These are phyloP conservation scores for Sarocladiaceae sp. DNA, from an alignment of 2,329 filamentous ascomycete species.

Conservation along the genomic window DNA sequence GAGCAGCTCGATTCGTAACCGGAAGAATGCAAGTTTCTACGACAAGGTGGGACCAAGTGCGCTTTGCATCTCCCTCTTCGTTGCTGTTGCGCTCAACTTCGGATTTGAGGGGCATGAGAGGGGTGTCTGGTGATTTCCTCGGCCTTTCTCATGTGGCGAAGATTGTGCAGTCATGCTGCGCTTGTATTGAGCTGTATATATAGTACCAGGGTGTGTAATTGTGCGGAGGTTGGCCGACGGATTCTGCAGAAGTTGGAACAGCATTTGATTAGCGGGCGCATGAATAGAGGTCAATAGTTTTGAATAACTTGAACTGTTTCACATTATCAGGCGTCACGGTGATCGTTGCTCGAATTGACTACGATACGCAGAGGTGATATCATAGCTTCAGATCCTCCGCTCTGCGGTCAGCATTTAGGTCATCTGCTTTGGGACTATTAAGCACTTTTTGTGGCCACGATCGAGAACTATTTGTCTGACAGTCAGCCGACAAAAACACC, in stretches of 20 bases:
- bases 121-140: slow-evolving; percentile 40
- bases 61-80: slow-evolving; percentile 69
- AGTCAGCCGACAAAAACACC: too few relatives aligned
- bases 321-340: background rate
- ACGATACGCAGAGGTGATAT: too few relatives aligned
- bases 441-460: too few relatives aligned
- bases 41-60: slow-evolving; percentile 81
- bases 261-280: background rate
- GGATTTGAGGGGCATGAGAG: slow-evolving; percentile 66
- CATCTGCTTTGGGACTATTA: too few relatives aligned
- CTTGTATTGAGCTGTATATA: background rate
- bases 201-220: background rate
- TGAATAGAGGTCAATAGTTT: background rate
- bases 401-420: too few relatives aligned
- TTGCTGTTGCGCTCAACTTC: slow-evolving; percentile 76
- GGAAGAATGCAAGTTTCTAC: slow-evolving; percentile 85
- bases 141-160: background rate
- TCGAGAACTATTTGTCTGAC: too few relatives aligned
- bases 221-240: background rate
- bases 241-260: too few relatives aligned
- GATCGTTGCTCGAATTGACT: too few relatives aligned
- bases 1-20: slow-evolving; percentile 76
- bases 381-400: too few relatives aligned
- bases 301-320: background rate
- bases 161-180: background rate